Evolutionary conservation across 1,284 basidiomycete species (phyloP).

Genomic region (Tausonia pullulans): DNA sequence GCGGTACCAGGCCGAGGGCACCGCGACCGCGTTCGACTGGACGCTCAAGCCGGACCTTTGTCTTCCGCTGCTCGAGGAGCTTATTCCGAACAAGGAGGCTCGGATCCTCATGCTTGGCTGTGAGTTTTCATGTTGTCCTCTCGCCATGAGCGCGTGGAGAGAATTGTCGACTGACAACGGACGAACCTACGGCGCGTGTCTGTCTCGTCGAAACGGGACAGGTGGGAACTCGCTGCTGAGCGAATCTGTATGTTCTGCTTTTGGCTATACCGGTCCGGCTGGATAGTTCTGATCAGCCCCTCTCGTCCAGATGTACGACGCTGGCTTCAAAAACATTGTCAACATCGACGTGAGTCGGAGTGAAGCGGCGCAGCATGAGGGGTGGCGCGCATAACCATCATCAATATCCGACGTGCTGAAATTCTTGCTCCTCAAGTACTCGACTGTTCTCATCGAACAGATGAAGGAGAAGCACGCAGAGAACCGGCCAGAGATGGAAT

Average conservation of each 20-base stretch:
- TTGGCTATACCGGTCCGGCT: too few species aligned
- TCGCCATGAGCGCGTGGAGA: slow-evolving; percentile 61
- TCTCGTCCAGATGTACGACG: slow-evolving; percentile 66
- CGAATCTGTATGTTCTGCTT: neutral
- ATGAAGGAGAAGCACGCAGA: slow-evolving; percentile 54
- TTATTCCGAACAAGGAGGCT: slow-evolving; percentile 53
- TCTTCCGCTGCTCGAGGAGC: slow-evolving; percentile 32
- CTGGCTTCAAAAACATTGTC: slow-evolving; percentile 71
- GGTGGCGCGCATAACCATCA: too few species aligned
- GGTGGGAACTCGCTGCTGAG: neutral
- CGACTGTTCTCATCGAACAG: slow-evolving; percentile 62
- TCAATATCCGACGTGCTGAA: neutral
- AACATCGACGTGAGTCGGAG: slow-evolving; percentile 62
- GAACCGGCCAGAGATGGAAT: slow-evolving; percentile 60
- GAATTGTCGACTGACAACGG: slow-evolving; percentile 27
- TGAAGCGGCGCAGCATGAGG: neutral
- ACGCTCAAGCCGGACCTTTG: slow-evolving; percentile 33
- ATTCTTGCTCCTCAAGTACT: slow-evolving; percentile 49
- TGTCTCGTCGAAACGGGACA: neutral
- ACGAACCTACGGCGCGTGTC: neutral
- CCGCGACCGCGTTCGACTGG: slow-evolving; percentile 63
- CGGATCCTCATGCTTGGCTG: slow-evolving; percentile 80
- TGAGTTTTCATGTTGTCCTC: neutral
- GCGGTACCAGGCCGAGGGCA: slow-evolving; percentile 49
- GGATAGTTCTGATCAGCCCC: neutral